phyloP scores from a whole-genome alignment of 2,329 filamentous ascomycete species.

The Dactylellina sp. region DNA sequence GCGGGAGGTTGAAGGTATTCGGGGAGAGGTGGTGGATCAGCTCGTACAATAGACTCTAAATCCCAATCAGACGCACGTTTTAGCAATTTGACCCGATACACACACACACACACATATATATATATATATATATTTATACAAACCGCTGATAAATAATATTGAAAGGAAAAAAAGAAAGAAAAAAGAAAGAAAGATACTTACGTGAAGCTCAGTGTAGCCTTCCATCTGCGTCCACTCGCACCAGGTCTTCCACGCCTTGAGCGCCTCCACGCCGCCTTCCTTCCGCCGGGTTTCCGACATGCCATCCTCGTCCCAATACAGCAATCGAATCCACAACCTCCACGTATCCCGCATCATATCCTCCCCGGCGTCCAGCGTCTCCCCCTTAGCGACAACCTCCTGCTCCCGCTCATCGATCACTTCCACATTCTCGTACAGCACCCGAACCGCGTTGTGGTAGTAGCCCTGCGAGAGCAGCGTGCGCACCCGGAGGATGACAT shows the following conservation, averaged over 20 bases:
- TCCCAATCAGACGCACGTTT: background rate
- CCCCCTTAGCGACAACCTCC: conserved; percentile 14
- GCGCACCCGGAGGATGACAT: conserved; percentile 45
- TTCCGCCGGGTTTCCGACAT: conserved; percentile 36
- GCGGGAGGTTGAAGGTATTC: conserved; percentile 33
- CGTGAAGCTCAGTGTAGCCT: conserved; percentile 43
- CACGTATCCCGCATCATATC: conserved; percentile 55
- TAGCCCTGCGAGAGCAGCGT: conserved; percentile 50
- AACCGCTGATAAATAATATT: too few species aligned
- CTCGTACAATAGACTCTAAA: conserved; percentile 46
- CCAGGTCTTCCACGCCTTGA: conserved; percentile 50
- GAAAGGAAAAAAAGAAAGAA: too few species aligned
- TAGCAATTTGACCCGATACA: too few species aligned
- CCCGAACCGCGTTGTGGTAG: conserved; percentile 44
- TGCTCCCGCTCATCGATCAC: conserved; percentile 42
- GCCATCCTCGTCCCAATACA: conserved; percentile 53
- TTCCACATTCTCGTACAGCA: conserved; percentile 50
- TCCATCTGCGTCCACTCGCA: conserved; percentile 55
- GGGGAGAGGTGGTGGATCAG: conserved; percentile 44
- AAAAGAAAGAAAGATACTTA: conserved; percentile 10
- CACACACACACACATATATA: too few species aligned
- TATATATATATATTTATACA: too few species aligned
- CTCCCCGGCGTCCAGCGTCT: conserved; percentile 39
- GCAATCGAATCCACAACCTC: conserved; percentile 45
- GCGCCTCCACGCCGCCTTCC: conserved; percentile 29